Percentiles rank a stretch among this genome's conserved stretches.
phyloP scores from a whole-genome alignment of 257 asterid genomes.

The Plantago ovata region DNA sequence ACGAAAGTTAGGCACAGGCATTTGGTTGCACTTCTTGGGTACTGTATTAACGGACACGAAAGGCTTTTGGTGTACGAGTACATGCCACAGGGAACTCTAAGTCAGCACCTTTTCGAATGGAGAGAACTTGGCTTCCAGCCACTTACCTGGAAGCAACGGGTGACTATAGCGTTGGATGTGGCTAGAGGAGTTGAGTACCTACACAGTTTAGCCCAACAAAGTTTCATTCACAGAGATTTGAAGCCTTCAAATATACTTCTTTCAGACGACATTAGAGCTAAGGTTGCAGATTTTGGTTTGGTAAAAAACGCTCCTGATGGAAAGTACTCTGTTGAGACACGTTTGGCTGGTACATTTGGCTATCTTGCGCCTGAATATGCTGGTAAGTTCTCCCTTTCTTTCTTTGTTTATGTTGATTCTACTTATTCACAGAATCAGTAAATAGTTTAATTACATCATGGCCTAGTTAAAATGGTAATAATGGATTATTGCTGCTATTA shows the following conservation, averaged over 20 bases:
- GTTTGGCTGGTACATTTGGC: conserved; percentile 93
- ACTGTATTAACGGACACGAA: conserved; percentile 75
- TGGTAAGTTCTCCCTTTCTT: conserved; percentile 35
- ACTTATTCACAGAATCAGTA: not conserved
- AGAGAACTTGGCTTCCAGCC: conserved; percentile 49
- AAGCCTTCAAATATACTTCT: conserved; percentile 90
- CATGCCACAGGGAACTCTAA: conserved; percentile 90
- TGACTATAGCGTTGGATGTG: conserved; percentile 82
- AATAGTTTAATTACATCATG: not conserved
- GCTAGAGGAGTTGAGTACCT: conserved; percentile 95
- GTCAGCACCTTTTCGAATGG: conserved; percentile 87
- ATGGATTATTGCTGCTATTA: not conserved
- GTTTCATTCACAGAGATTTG: conserved; percentile 90
- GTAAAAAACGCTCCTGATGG: conserved; percentile 93
- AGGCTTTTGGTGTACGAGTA: conserved; percentile 93
- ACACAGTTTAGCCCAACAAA: conserved; percentile 90
- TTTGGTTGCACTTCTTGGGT: conserved; percentile 93
- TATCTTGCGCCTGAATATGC: conserved; percentile 99
- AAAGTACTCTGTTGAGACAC: conserved; percentile 85
- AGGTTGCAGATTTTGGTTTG: conserved; percentile 95
- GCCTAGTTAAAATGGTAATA: not conserved
- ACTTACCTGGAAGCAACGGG: conserved; percentile 84
- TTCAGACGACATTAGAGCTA: conserved; percentile 90
- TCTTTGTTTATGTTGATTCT: not conserved
- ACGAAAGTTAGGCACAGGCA: conserved; percentile 93